Evolutionary conservation across 225 moss, liverwort and hornwort species (phyloP), one percentile per base, ranked within the genome.

Genomic region (Neckera pumila): DNA sequence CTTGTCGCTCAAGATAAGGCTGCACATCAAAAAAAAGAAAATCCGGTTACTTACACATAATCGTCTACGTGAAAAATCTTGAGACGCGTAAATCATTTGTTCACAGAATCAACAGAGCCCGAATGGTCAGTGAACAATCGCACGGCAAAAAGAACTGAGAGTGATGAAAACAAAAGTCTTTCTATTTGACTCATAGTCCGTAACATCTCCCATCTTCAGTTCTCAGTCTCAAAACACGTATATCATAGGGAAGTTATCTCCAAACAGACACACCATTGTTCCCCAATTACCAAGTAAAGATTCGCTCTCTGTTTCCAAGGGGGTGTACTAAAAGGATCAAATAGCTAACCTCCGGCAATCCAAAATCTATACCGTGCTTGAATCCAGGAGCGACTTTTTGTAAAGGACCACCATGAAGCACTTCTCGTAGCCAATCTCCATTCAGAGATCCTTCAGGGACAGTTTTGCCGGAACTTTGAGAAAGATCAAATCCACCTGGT

Each of bases 381-480:
- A 97, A 95, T 89, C 97, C 97, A 63, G 98, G 97, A 89, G 98
- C 94, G 57, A 97, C 93, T 79, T 94, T 97, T 85, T 99, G 97
- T 42, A 96, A 89, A 77, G 97, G 95, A 9, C 95, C 96, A 81
- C 98, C 98, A 90, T 95, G 90, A 80, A 97, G 94, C 79, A 99
- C 92, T 95, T 96, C 97, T 57, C 81, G 91, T 77, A 99, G 82
- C 98, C 98, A 99, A 84, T 95, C 94, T 83, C 97, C 97, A 92
- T 95, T 96, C 62, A 91, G 84, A 73, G 97, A 96, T 88, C 96
- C 97, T 88, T 92, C 90, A 79, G 96, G 95, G 49, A 92, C 81
- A 64, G 90, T 93, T 90, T 92, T 93, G 60, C 94, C 95, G 86
- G 96, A 94, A 86, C 94, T 92, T 91, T 96, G 96, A 88, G 97